These are phyloP conservation scores for Aspergillus fructus DNA, from an alignment of 2,329 filamentous ascomycete species.

Conservation along the genomic window DNA sequence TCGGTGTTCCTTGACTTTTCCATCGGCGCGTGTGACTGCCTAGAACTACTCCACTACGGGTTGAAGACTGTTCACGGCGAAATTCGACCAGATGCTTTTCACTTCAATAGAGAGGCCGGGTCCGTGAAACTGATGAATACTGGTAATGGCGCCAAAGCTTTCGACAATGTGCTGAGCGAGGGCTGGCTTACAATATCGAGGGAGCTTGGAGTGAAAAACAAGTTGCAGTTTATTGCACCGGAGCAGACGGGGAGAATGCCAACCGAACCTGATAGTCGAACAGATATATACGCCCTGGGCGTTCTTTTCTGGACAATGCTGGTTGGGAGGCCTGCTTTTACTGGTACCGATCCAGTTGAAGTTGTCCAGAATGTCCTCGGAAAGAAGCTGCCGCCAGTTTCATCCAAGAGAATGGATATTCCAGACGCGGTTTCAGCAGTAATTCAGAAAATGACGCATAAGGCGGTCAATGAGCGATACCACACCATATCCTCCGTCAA, in stretches of 20 bases:
- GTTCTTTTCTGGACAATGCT: conserved; percentile 86
- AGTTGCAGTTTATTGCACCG: conserved; percentile 86
- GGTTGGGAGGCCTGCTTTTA: conserved; percentile 76
- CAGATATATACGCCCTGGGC: conserved; percentile 90
- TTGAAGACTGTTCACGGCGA: conserved; percentile 87
- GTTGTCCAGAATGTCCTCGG: conserved; percentile 88
- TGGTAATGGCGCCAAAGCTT: conserved; percentile 81
- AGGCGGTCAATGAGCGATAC: conserved; percentile 83
- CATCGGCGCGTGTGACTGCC: conserved; percentile 78
- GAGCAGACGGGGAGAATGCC: conserved; percentile 94
- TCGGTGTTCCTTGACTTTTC: conserved; percentile 85
- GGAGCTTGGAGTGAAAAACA: conserved; percentile 82
- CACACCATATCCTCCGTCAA: conserved; percentile 85
- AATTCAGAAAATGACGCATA: conserved; percentile 89
- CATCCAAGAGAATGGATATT: conserved; percentile 74
- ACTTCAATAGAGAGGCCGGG: conserved; percentile 71
- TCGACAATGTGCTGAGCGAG: conserved; percentile 85
- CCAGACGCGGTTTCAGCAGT: conserved; percentile 79
- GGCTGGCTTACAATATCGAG: conserved; percentile 83
- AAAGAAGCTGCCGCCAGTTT: conserved; percentile 73
- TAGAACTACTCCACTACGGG: conserved; percentile 88
- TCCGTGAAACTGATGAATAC: conserved; percentile 79
- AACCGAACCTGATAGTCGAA: conserved; percentile 85
- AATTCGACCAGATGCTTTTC: conserved; percentile 85
- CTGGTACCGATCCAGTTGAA: conserved; percentile 77